These are phyloP conservation scores for Dimocarpus longan DNA, from an alignment of 345 rosid genomes.

Conservation along the genomic window DNA sequence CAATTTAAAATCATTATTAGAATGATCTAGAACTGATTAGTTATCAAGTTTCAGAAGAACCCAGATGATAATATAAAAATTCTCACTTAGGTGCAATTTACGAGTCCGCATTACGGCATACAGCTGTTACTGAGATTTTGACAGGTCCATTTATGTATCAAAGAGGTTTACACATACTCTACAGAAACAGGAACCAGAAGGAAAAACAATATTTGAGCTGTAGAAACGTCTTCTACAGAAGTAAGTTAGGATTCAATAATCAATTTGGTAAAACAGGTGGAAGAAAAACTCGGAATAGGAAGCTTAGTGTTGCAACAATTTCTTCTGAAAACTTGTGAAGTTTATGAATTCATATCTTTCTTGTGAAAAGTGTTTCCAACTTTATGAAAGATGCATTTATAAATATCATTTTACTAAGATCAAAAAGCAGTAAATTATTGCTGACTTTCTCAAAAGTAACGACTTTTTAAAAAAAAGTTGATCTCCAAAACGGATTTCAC, in stretches of 20 bases:
- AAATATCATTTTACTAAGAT: not conserved
- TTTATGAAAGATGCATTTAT: not conserved
- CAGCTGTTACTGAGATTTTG: conserved; percentile 30
- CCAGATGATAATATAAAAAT: conserved; percentile 5
- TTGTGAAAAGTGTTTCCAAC: conserved; percentile 14
- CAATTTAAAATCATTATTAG: not conserved
- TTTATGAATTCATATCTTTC: not conserved
- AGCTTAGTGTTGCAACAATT: not conserved
- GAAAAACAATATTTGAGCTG: not conserved
- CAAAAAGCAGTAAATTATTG: conserved; percentile 19
- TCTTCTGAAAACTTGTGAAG: not conserved
- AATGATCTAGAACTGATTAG: not conserved
- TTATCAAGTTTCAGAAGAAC: conserved; percentile 1
- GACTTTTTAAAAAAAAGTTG: not conserved
- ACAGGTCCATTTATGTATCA: conserved; percentile 11
- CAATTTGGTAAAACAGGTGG: not conserved
- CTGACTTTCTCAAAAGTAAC: conserved; percentile 26
- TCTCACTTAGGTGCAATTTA: conserved; percentile 6
- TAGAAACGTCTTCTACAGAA: not conserved
- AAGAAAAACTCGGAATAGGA: not conserved
- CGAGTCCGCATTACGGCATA: not conserved
- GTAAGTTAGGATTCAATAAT: not conserved
- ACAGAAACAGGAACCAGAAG: conserved; percentile 16
- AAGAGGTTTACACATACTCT: not conserved
- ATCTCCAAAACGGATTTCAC: not conserved